These are phyloP conservation scores for Pseudocercospora ulei DNA, from an alignment of 2,329 filamentous ascomycete genomes.

Conservation along the genomic window DNA sequence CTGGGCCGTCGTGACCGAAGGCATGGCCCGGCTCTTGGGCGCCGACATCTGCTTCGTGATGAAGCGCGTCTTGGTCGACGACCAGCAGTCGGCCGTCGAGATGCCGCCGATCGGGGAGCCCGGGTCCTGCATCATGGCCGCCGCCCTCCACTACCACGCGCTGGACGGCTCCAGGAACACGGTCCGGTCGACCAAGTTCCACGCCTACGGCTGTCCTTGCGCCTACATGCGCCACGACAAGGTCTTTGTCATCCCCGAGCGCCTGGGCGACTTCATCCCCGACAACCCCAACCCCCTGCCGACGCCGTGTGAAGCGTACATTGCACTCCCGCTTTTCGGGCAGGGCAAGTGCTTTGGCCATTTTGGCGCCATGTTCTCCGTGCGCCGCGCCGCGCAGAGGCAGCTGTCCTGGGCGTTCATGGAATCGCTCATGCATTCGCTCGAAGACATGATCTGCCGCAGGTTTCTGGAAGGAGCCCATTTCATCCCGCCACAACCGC, in stretches of 20 bases:
- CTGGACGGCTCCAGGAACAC: conserved; percentile 48
- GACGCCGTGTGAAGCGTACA: conserved; percentile 55
- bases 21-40: conserved; percentile 52
- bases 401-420: conserved; percentile 56
- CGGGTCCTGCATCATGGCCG: conserved; percentile 54
- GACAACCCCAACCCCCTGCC: conserved; percentile 54
- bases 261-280: conserved; percentile 49
- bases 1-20: conserved; percentile 55
- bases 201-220: conserved; percentile 56
- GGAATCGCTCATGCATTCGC: conserved; percentile 57
- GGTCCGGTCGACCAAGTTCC: conserved; percentile 53
- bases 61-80: conserved; percentile 52
- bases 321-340: conserved; percentile 56
- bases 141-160: conserved; percentile 55
- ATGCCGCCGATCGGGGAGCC: conserved; percentile 53
- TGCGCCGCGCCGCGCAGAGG: conserved; percentile 49
- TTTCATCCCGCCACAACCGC: conserved; percentile 34
- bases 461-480: conserved; percentile 48
- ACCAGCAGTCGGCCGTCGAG: conserved; percentile 50
- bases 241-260: conserved; percentile 57
- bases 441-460: conserved; percentile 57
- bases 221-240: conserved; percentile 63
- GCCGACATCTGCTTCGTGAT: conserved; percentile 61
- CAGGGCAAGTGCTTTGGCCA: conserved; percentile 58
- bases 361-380: conserved; percentile 63